Evolutionary conservation across 306 rosid species (phyloP).

Genomic region (Citrullus amarus): DNA sequence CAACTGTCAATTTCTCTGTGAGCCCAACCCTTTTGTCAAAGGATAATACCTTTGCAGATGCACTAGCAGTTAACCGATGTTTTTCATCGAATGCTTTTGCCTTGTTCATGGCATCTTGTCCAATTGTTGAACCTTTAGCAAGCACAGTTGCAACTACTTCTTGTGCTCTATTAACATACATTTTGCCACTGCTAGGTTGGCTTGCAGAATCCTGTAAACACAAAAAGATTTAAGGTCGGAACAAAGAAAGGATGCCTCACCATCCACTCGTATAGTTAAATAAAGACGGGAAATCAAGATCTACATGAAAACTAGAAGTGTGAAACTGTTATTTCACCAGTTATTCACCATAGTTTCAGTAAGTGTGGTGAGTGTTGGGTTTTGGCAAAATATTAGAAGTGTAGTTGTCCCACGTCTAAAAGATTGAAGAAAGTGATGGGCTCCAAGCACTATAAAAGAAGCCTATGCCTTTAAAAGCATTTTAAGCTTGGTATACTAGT

Average conservation of each 20-base stretch:
- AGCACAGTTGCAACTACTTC: conserved; percentile 62
- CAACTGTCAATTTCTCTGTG: conserved; percentile 68
- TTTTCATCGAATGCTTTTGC: conserved; percentile 97
- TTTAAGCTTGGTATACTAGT: too few relatives aligned
- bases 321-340: too few relatives aligned
- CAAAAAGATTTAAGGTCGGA: neutral
- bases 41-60: conserved; percentile 73
- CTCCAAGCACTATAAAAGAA: too few relatives aligned
- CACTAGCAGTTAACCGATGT: conserved; percentile 71
- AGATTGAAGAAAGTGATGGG: too few relatives aligned
- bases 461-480: too few relatives aligned
- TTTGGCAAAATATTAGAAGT: too few relatives aligned
- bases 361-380: too few relatives aligned
- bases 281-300: neutral
- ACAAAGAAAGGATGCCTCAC: neutral
- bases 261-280: neutral
- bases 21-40: conserved; percentile 75
- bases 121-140: conserved; percentile 73
- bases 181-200: conserved; percentile 38
- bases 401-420: too few relatives aligned
- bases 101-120: conserved; percentile 78
- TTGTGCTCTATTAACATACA: conserved; percentile 63
- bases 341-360: too few relatives aligned
- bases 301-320: neutral
- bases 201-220: conserved; percentile 34